These are phyloP conservation scores for Fusarium haematococcum DNA, from an alignment of 2,329 filamentous ascomycete genomes.

Conservation along the genomic window DNA sequence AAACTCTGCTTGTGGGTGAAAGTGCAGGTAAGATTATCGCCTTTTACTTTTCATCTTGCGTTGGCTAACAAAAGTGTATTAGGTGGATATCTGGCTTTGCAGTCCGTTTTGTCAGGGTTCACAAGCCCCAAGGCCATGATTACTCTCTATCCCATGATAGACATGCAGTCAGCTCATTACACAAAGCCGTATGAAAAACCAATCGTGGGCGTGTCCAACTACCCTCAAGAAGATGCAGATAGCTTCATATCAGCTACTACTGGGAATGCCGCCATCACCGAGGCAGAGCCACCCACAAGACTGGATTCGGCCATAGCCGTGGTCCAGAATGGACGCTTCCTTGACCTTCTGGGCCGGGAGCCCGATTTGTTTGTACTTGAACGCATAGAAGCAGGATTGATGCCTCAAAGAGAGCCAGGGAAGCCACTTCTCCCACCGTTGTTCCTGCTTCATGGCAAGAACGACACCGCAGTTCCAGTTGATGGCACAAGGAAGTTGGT, in stretches of 20 bases:
- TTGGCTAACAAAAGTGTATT: neutral
- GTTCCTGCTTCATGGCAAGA: neutral
- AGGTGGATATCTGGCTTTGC: neutral
- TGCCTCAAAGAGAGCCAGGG: neutral
- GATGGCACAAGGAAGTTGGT: neutral
- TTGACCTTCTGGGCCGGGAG: neutral
- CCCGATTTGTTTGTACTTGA: neutral
- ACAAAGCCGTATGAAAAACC: neutral
- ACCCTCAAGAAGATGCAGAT: neutral
- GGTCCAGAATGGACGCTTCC: neutral
- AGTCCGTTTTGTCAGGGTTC: neutral
- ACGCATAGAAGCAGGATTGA: neutral
- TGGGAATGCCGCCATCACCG: neutral
- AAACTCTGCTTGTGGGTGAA: neutral
- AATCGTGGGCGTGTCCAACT: neutral
- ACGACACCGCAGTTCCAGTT: neutral
- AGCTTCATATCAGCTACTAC: neutral
- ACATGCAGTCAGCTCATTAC: neutral
- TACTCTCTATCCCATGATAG: neutral
- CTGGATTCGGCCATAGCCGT: neutral
- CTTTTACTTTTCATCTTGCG: accelerated
- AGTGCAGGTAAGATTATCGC: neutral
- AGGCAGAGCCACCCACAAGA: neutral
- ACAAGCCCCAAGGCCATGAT: neutral
- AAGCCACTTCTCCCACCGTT: neutral